Conservation (phyloP, 2,329 filamentous ascomycete species). For the Stachybotrys elegans region DNA sequence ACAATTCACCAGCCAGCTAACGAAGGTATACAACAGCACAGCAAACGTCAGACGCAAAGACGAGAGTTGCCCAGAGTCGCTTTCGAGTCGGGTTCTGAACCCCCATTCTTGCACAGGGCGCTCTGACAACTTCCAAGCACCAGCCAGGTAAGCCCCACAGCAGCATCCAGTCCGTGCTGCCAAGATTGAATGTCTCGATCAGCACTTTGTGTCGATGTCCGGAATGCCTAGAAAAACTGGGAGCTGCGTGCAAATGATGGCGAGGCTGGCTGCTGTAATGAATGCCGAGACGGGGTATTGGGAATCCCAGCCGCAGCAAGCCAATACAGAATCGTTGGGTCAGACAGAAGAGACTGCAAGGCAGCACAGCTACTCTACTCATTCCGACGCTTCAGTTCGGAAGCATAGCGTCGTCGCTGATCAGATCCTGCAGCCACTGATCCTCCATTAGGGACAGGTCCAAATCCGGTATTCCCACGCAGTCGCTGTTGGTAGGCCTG, state of each 20-base stretch:
- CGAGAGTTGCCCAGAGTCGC: background rate
- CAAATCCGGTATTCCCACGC: background rate
- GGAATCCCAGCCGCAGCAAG: background rate
- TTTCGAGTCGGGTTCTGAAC: background rate
- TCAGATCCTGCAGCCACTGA: conserved; percentile 3
- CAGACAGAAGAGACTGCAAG: background rate
- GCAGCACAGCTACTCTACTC: background rate
- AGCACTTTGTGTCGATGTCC: too few species aligned
- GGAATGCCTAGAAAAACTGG: too few species aligned
- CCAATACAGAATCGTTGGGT: too few species aligned
- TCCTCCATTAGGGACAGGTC: background rate
- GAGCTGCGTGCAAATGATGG: too few species aligned
- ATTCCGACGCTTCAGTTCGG: background rate
- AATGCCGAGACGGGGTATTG: too few species aligned
- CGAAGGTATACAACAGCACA: too few species aligned
- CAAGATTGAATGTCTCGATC: background rate
- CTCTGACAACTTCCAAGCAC: background rate
- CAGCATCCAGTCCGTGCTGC: background rate
- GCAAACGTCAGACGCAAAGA: background rate
- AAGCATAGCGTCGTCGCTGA: background rate
- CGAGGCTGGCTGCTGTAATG: too few species aligned
- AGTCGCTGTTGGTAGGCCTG: background rate
- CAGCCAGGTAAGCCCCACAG: background rate
- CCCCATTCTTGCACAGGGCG: background rate
- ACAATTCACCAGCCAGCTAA: too few species aligned